Base-by-base conservation (phyloP, 768 basidiomycete species). In the Lactarius hatsudake region DNA sequence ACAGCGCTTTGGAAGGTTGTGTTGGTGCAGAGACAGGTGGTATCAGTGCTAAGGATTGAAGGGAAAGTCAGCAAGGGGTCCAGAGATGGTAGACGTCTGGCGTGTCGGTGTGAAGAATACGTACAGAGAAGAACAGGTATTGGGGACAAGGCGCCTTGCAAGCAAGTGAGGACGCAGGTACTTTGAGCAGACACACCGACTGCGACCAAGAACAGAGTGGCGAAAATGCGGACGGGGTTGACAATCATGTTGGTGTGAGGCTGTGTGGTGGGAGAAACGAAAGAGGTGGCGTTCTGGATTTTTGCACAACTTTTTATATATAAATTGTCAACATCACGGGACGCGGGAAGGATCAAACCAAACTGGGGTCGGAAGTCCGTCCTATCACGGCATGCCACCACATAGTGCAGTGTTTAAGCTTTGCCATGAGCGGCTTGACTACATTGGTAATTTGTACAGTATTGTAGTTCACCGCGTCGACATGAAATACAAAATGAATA, bases 11-110 rank as follows among this genome's bases (percentile, higher is more conserved):
- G 81, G 80, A 81, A 84, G 2, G 66, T 54, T 1, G 61, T 12
- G 59, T 75, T 79, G 3, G 76, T 71, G 74, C 83, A 84, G 26
- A 81, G 69, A 61, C 83, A 84, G 0, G 64, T 0, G n/a, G 79
- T 0, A 71, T 83, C 72, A 13, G 79, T 72, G 72, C 83, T 83
- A 28, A 9, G 12, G 15, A 57, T 2, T 17, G 17, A 32, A 34
- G 48, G 40, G 26, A 13, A 20, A n/a, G 30, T 66, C 28, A 66
- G 65, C 38, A 51, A 34, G 30, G 15, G n/a, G 28, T 20, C 54
- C 10, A 43, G n/a, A 34, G 13, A 28, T 26, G 34, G 13, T 2
- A 15, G 9, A 1, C 8, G 26, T 38, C 13, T n/a, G 10, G 36
- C 1, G 48, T 38, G 40, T 26, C 12, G 18, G 18, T 30, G 55